A percentile compares a stretch with the other conserved stretches of the same genome.
Evolutionary conservation across 441 rosid species (phyloP).

Genomic region (Corymbia citriodora): DNA sequence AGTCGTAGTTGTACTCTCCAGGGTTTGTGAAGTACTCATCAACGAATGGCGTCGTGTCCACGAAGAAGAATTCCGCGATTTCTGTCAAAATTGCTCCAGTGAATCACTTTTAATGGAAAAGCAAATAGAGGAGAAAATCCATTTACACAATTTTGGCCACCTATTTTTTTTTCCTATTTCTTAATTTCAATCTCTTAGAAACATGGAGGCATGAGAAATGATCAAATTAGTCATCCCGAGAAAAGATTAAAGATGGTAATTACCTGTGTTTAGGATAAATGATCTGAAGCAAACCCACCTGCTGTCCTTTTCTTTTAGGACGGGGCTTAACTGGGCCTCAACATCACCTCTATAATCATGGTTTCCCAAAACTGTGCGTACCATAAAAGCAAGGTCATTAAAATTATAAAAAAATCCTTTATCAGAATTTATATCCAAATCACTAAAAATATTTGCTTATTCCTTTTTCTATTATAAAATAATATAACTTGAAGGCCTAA

Average conservation of each 20-base stretch:
- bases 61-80: conserved; percentile 63
- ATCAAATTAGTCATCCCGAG: background rate
- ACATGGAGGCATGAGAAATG: background rate
- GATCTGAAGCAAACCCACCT: conserved; percentile 80
- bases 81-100: conserved; percentile 16
- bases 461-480: background rate
- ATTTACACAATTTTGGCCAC: background rate
- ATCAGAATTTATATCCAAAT: background rate
- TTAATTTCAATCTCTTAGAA: background rate
- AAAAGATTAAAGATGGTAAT: background rate
- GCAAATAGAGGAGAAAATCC: background rate
- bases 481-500: background rate
- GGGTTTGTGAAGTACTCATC: conserved; percentile 45
- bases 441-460: background rate
- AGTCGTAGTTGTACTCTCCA: conserved; percentile 46
- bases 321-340: conserved; percentile 60
- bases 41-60: conserved; percentile 80
- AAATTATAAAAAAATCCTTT: background rate
- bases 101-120: background rate
- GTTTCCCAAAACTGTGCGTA: conserved; percentile 66
- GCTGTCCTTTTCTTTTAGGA: conserved; percentile 38
- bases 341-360: conserved; percentile 86
- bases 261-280: conserved; percentile 28
- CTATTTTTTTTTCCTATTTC: background rate
- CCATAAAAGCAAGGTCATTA: background rate